Evolutionary conservation across 2,329 filamentous ascomycete species (phyloP).

Genomic region (Colletotrichum orbiculare): DNA sequence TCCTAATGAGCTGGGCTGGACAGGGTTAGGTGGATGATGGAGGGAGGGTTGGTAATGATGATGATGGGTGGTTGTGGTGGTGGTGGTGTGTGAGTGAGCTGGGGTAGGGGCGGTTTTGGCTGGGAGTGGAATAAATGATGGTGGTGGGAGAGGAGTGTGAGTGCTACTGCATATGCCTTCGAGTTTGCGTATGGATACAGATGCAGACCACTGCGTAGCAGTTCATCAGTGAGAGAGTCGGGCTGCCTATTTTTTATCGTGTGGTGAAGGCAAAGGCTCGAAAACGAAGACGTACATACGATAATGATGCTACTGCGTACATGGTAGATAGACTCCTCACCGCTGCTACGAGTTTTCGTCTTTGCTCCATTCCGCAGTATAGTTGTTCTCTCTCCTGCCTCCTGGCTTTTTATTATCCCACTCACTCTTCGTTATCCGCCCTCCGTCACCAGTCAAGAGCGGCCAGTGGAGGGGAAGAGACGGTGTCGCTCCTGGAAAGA

Average conservation of each 20-base stretch:
- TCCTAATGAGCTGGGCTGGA: background rate
- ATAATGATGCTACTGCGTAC: too few species aligned
- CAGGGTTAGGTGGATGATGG: slow-evolving; percentile 2
- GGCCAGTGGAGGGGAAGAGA: slow-evolving; percentile 2
- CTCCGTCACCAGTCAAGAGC: background rate
- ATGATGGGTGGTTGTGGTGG: slow-evolving; percentile 12
- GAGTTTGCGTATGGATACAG: background rate
- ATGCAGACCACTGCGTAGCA: too few species aligned
- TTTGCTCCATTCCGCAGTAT: too few species aligned
- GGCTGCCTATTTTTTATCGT: too few species aligned
- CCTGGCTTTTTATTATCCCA: too few species aligned
- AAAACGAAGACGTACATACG: too few species aligned
- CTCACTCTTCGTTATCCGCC: too few species aligned
- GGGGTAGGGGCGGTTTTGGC: slow-evolving; percentile 10
- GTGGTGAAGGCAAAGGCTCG: too few species aligned
- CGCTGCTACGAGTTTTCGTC: too few species aligned
- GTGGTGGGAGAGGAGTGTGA: slow-evolving; percentile 9
- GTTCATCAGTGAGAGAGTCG: slow-evolving; percentile 1
- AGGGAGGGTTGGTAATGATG: background rate
- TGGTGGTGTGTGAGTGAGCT: slow-evolving; percentile 17
- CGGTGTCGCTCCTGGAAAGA: background rate
- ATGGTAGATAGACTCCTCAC: too few species aligned
- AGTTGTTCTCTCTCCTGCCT: too few species aligned
- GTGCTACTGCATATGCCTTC: background rate
- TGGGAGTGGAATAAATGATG: slow-evolving; percentile 10